These are phyloP conservation scores for Alternaria sp. DNA, from an alignment of 2,329 filamentous ascomycete species.

Conservation along the genomic window DNA sequence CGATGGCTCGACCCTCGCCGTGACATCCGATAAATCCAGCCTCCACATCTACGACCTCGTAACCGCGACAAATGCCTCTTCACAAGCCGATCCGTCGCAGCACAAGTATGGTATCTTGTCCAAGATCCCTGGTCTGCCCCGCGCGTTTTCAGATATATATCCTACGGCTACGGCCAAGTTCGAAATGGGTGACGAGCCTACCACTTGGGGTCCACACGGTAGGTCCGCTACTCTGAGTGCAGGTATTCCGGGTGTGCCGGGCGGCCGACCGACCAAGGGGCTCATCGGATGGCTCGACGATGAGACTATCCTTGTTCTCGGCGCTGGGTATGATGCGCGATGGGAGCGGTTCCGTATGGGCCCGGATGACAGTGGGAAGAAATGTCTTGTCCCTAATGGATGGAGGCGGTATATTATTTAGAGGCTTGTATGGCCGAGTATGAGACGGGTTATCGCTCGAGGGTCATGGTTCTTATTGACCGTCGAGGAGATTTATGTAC, in stretches of 20 bases:
- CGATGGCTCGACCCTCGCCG: constrained; percentile 78
- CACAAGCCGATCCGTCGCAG: constrained; percentile 26
- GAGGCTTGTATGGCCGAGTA: not conserved
- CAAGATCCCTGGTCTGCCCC: constrained; percentile 82
- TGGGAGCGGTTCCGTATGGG: constrained; percentile 78
- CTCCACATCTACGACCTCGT: constrained; percentile 92
- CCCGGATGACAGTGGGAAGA: constrained; percentile 64
- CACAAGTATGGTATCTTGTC: constrained; percentile 84
- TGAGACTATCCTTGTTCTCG: constrained; percentile 74
- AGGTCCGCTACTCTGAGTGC: constrained; percentile 48
- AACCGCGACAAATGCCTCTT: constrained; percentile 6
- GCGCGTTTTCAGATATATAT: constrained; percentile 87
- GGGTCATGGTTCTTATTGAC: not conserved
- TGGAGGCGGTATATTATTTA: constrained; percentile 15
- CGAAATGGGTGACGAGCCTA: constrained; percentile 77
- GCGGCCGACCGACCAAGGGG: constrained; percentile 74
- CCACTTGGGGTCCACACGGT: constrained; percentile 34
- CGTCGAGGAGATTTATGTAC: not conserved
- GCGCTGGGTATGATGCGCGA: constrained; percentile 77
- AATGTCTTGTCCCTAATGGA: not conserved
- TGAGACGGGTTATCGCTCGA: not conserved
- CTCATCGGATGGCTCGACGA: constrained; percentile 85
- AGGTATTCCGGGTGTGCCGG: constrained; percentile 60
- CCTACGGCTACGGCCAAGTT: constrained; percentile 83
- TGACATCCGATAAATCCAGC: constrained; percentile 95